A percentile compares a stretch with the other conserved stretches of the same genome.
Evolutionary conservation across 2,329 filamentous ascomycete species (phyloP).

Genomic region (Biscogniauxia mediterranea): DNA sequence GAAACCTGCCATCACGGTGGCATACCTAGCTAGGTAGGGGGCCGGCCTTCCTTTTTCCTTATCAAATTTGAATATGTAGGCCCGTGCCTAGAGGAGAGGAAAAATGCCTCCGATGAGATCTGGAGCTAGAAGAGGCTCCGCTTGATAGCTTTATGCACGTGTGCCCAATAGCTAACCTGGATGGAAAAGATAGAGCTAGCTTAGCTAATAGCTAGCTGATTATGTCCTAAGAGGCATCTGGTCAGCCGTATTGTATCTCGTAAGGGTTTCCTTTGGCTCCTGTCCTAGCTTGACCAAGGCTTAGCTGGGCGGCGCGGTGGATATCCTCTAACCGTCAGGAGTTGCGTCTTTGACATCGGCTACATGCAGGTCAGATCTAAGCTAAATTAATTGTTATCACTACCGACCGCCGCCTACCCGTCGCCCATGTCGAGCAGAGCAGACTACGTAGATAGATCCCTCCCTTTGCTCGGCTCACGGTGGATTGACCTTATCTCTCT

Average conservation of each 20-base stretch:
- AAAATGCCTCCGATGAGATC: not conserved
- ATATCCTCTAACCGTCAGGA: not conserved
- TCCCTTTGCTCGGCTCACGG: not conserved
- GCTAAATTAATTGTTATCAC: not conserved
- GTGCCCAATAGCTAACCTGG: not conserved
- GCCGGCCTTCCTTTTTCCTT: not conserved
- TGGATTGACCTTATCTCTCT: conserved; percentile 11
- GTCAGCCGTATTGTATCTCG: not conserved
- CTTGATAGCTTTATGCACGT: not conserved
- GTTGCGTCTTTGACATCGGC: not conserved
- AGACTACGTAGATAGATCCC: not conserved
- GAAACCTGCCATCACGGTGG: not conserved
- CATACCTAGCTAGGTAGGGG: not conserved
- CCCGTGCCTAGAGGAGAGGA: no score
- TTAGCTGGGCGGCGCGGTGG: not conserved
- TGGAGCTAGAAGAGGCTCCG: not conserved
- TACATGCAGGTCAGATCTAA: not conserved
- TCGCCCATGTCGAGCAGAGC: not conserved
- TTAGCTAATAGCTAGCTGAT: not conserved
- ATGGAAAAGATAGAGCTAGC: not conserved
- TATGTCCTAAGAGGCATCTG: not conserved
- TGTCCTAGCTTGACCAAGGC: not conserved
- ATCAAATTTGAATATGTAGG: not conserved
- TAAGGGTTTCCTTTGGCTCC: not conserved
- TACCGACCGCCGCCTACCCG: not conserved